Conservation (phyloP, 768 basidiomycete species). For the Tylopilus vinaceipallidus region DNA sequence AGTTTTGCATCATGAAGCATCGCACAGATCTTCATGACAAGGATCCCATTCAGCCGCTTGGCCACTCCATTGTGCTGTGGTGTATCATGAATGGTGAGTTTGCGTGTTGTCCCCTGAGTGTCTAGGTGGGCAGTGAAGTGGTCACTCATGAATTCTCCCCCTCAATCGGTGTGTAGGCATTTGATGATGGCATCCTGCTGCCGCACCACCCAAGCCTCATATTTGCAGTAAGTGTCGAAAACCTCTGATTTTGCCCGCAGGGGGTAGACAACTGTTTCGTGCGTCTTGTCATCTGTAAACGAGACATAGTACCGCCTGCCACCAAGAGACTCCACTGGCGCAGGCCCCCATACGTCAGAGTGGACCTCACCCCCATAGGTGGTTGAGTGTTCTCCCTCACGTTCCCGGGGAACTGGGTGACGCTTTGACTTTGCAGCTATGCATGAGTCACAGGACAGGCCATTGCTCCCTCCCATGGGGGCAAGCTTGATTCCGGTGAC, state of each 20-base stretch:
- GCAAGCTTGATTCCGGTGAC: no score
- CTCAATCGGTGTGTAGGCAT: background rate
- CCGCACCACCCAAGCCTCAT: background rate
- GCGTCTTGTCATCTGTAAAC: slow-evolving; percentile 10
- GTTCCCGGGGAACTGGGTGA: no score
- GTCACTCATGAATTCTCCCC: slow-evolving; percentile 33
- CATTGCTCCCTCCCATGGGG: no score
- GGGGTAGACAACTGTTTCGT: background rate
- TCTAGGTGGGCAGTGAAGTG: background rate
- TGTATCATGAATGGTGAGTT: slow-evolving; percentile 1
- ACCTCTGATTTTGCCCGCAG: slow-evolving; percentile 4
- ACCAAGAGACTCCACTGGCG: background rate
- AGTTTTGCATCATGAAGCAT: background rate
- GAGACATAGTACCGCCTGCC: background rate
- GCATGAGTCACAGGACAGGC: no score
- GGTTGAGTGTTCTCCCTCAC: no score
- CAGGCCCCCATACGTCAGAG: no score
- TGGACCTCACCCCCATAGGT: no score
- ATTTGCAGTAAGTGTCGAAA: slow-evolving; percentile 5
- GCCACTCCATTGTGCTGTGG: background rate
- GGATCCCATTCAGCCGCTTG: background rate
- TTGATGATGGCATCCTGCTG: background rate
- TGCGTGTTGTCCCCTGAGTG: background rate
- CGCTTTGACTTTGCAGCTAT: no score
- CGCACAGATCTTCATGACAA: background rate